Percentiles rank a stretch among this genome's conserved stretches.
Conservation (phyloP, 345 rosid species). For the Cardamine resedifolia region DNA sequence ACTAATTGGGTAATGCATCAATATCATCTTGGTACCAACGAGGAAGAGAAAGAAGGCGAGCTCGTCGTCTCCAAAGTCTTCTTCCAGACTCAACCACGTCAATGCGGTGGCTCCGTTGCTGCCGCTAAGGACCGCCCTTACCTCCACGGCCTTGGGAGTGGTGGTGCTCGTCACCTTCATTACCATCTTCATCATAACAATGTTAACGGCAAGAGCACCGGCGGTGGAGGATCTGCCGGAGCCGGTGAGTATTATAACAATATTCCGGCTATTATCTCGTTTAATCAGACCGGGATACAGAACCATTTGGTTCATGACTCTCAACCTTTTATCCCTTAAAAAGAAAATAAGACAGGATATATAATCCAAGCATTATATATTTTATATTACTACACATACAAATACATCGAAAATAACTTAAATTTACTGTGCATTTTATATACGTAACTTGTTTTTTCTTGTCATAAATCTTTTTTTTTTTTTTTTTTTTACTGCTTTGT, state of each 20-base stretch:
- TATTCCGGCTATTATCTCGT: conserved; percentile 58
- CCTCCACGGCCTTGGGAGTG: conserved; percentile 31
- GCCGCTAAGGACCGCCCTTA: conserved; percentile 33
- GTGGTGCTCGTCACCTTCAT: conserved; percentile 36
- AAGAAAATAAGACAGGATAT: conserved; percentile 21
- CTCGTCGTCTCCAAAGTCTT: conserved; percentile 92
- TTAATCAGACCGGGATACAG: conserved; percentile 61
- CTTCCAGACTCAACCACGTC: conserved; percentile 97
- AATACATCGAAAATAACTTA: conserved; percentile 26
- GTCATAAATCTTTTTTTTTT: background rate
- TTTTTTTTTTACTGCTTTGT: conserved; percentile 12
- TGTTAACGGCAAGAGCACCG: conserved; percentile 38
- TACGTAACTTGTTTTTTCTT: background rate
- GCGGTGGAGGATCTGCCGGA: conserved; percentile 27
- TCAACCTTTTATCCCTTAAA: conserved; percentile 61
- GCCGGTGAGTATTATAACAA: conserved; percentile 51
- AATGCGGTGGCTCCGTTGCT: conserved; percentile 55
- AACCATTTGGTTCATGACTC: conserved; percentile 66
- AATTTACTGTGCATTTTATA: conserved; percentile 1
- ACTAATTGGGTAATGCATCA: conserved; percentile 99
- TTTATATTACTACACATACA: background rate
- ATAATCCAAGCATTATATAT: background rate
- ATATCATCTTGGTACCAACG: conserved; percentile 84
- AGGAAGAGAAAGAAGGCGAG: conserved; percentile 96
- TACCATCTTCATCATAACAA: conserved; percentile 41